These are phyloP conservation scores for Pinus albicaulis DNA, from an alignment of 75 land plant genomes.

Conservation along the genomic window DNA sequence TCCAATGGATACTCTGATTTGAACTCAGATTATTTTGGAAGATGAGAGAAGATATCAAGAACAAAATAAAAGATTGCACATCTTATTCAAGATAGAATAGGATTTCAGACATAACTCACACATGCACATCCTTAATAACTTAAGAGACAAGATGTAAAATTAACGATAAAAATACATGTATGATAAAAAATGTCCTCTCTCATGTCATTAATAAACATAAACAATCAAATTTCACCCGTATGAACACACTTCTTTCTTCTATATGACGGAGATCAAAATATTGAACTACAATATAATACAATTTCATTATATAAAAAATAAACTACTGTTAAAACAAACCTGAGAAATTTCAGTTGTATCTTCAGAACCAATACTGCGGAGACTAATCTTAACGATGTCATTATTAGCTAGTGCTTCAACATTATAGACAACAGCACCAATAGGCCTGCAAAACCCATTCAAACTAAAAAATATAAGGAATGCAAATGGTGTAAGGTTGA, in stretches of 20 bases:
- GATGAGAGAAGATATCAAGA: not conserved
- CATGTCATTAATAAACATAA: not conserved
- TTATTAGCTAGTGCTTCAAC: conserved; percentile 62
- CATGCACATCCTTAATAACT: too few species aligned
- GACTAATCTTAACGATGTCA: conserved; percentile 70
- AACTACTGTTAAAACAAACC: conserved; percentile 21
- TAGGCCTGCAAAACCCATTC: conserved; percentile 41
- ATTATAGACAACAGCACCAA: conserved; percentile 84
- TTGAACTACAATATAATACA: not conserved
- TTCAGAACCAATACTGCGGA: conserved; percentile 61
- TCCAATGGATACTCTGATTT: not conserved
- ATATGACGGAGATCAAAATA: not conserved
- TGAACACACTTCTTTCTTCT: not conserved
- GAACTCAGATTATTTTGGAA: not conserved
- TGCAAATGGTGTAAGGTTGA: not conserved
- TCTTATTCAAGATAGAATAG: not conserved
- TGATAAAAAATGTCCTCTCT: not conserved
- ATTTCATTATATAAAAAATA: not conserved
- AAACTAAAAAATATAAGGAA: not conserved
- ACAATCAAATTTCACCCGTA: not conserved
- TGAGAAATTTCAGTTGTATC: conserved; percentile 83
- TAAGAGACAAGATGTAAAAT: too few species aligned
- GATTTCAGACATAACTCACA: too few species aligned
- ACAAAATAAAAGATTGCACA: not conserved
- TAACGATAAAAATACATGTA: not conserved